These are phyloP conservation scores for Aspergillus biplanus DNA, from an alignment of 495 filamentous ascomycete genomes.

Conservation along the genomic window DNA sequence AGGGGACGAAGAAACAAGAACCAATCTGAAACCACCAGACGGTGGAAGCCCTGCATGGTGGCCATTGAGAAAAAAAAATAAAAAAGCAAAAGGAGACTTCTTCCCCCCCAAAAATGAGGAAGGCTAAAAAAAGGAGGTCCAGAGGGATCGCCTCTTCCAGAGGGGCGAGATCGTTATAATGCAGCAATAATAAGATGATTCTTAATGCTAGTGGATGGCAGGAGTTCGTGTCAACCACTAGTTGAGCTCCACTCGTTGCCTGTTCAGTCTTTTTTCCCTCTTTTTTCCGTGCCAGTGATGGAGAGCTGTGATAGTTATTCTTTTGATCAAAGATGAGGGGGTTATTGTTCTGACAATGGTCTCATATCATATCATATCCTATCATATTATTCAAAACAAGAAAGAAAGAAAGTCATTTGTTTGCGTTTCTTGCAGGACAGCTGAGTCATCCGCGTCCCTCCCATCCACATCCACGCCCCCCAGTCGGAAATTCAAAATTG, in stretches of 20 bases:
- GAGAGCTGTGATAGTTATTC: background rate
- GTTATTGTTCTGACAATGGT: too few species aligned
- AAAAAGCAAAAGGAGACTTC: constrained; percentile 11
- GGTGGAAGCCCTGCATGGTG: constrained; percentile 13
- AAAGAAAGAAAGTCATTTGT: too few species aligned
- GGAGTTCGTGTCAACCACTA: constrained; percentile 20
- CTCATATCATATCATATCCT: too few species aligned
- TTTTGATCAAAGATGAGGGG: background rate
- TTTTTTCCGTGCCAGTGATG: background rate
- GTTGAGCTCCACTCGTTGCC: constrained; percentile 19
- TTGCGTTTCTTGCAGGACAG: too few species aligned
- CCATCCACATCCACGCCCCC: too few species aligned
- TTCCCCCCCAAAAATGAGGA: background rate
- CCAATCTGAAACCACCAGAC: constrained; percentile 16
- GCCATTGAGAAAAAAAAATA: constrained; percentile 14
- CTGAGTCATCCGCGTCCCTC: too few species aligned
- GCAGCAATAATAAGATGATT: background rate
- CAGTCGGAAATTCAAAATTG: too few species aligned
- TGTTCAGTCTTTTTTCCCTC: background rate
- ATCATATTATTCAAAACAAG: too few species aligned
- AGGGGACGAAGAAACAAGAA: constrained; percentile 21
- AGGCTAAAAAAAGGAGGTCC: constrained; percentile 22
- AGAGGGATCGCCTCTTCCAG: background rate
- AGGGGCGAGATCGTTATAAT: background rate
- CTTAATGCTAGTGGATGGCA: background rate